Base-by-base conservation (phyloP, 306 rosid genomes). In the Glycyrrhiza uralensis region DNA sequence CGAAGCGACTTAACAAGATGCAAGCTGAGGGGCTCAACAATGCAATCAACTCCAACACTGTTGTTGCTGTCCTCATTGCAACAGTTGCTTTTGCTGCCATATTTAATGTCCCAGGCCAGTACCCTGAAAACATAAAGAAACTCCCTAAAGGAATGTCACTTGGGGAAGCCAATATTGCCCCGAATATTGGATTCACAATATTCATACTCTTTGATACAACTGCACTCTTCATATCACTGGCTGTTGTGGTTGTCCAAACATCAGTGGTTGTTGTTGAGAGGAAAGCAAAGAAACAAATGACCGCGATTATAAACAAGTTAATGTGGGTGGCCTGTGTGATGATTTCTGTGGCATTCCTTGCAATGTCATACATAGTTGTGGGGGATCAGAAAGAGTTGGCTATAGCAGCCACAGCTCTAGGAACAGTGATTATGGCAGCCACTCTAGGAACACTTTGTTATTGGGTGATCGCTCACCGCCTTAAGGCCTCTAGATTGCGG, bases 41-140 rank as follows among this genome's bases (percentile, higher is more conserved):
- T 4, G 97, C 97, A 17, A 87, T 86, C 69, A 91, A 70, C 84
- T 91, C 94, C 77, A 88, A 86, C 65, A 91, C 89, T 1, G 35
- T 91, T 12, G 95, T 88, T 64, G 97, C 95, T 51, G 90, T 91
- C 47, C 90, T 91, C 51, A 91, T 88, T 69, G 92, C 97, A 69
- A 86, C 94, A 0, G 95, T 91, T 49, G 83, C 97, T 85, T 88
- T 88, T 47, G 92, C 97, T 28, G 97, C 97, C 76, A 86, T 91
- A 72, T 91, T 88, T 71, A 81, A 46, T 28, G 57, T 86, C 67
- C 97, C 97, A 0, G 97, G 97, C 24, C 92, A 79, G 64, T 91
- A 86, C 67, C 86, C 86, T 4, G 20, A 64, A 6, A 3, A 38
- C 35, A 19, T 6, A 7, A 0, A 14, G 0, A 1, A 20, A 0